Base-by-base conservation (phyloP, 2,329 filamentous ascomycete genomes). In the Aspergillus japonicus region DNA sequence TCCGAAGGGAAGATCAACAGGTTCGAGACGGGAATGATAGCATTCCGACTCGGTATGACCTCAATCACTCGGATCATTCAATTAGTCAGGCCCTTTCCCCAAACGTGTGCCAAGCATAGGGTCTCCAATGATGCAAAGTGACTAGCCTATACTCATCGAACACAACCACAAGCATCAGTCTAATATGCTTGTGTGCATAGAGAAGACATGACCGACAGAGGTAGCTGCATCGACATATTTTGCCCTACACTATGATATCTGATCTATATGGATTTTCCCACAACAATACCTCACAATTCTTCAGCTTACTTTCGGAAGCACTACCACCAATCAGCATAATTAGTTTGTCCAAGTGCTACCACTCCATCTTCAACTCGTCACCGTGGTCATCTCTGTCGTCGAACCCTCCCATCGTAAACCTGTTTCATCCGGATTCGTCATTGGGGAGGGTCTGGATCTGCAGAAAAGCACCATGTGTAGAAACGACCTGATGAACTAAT, bases 1-100 rank as follows among this genome's bases (percentile, higher is more conserved):
- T 51, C 51, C 50, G 47, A 23, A 39, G 52, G 16, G 24, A 55
- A 54, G 42, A 55, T 55, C 53, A 55, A 55, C 42, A 23, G 52
- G 52, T 55, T 47, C 50, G 24, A 29, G 48, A 16, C 23, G 24
- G 47, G 48, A 29, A 55, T 55, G 53, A 31, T 47, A 55, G 47
- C 42, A 47, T 47, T 11, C 42, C 24, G 29, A 29, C 50, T 47
- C 26, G 47, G 53, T 55, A 55, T 55, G 53, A 55, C 53, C 53
- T 55, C 53, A 55, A 44, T 23, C 39, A 19, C 39, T 44, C 14
- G 51, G 19, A 24, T 44, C 35, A 19, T 19, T 44, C 23, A 23
- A 23, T 23, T 44, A n/a, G 39, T 44, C 39, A 44, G n/a, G 16
- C 2, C 39, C 39, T 29, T 29, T 35, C 33, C 39, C 39, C 39